phyloP scores from a whole-genome alignment of 176 grass and related monocot genomes.

The Carex kokanica region DNA sequence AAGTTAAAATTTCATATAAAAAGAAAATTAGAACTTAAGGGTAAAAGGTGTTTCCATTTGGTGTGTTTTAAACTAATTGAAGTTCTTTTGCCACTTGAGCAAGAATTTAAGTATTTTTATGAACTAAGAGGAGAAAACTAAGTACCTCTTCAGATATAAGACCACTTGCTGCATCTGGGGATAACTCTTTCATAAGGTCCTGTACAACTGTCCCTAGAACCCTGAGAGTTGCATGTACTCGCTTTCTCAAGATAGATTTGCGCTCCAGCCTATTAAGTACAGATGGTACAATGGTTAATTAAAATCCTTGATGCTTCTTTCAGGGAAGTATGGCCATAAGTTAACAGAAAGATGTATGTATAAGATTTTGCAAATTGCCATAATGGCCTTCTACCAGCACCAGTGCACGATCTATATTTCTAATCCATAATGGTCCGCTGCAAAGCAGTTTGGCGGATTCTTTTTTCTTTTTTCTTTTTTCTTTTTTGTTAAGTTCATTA shows the following conservation, averaged over 20 bases:
- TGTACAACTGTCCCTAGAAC: slow-evolving; percentile 80
- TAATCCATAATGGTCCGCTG: neutral
- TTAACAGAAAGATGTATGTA: neutral
- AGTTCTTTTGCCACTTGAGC: neutral
- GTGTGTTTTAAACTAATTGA: neutral
- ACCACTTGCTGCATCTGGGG: slow-evolving; percentile 68
- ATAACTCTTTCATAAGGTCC: slow-evolving; percentile 71
- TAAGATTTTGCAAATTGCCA: neutral
- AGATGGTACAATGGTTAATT: neutral
- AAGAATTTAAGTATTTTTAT: neutral
- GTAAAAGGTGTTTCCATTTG: neutral
- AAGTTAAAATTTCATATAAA: slow-evolving; percentile 14
- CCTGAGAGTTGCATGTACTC: slow-evolving; percentile 80
- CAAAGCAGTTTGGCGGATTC: neutral
- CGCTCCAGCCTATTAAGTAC: slow-evolving; percentile 60
- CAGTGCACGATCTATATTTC: neutral
- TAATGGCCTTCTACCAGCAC: neutral
- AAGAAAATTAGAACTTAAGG: neutral
- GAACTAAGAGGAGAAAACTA: slow-evolving; percentile 14
- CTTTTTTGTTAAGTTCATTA: neutral
- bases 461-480: too few relatives aligned
- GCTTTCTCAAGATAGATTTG: slow-evolving; percentile 83
- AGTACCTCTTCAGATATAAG: slow-evolving; percentile 91
- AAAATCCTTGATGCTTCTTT: neutral
- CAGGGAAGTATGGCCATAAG: neutral